Base-by-base conservation (phyloP, 2,329 filamentous ascomycete species). In the Claviceps sp. region DNA sequence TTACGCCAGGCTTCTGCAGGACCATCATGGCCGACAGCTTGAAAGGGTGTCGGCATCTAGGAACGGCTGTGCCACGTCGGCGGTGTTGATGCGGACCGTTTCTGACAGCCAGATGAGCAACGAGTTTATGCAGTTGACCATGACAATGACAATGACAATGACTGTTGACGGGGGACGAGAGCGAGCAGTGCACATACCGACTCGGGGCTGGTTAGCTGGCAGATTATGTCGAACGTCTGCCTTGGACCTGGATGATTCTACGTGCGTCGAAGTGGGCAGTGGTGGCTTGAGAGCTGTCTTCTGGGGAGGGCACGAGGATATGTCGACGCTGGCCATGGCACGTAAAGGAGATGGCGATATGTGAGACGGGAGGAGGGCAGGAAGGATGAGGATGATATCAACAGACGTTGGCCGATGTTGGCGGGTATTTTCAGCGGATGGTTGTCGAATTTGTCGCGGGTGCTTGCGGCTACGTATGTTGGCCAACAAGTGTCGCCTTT, bases 1-100 rank as follows among this genome's bases (percentile, higher is more conserved):
- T 45, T 1, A 29, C 3, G 22, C 36, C 34, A 14, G 8, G 14
- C 13, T 22, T 36, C 17, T 22, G 23, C 29, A 29, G 29, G 29
- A 29, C 29, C 13, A 38, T 50, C 29, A 50, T 26, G 40, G 16
- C 13, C 54, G 51, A 56, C 56, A 58, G 17, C 55, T 50, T 13
- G 58, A 53, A n/a, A 63, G 39, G 4, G 55, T 55, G 20, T 58
- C 55, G 9, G 64, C 64, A 40, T 69, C 61, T 7, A 70, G 56
- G 43, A 70, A 68, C 4, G 67, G 67, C 51, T 69, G 66, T 8
- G 63, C 53, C 17, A 61, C 58, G 9, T 59, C 56, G 6, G 56
- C 51, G 16, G 60, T 62, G 48, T 64, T 60, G 53, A 68, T 59
- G 26, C 52, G 58, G 5, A 62, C 34, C 39, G 55, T 51, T 20